These are phyloP conservation scores for Nemania bipapillata DNA, from an alignment of 2,329 filamentous ascomycete genomes.

Conservation along the genomic window DNA sequence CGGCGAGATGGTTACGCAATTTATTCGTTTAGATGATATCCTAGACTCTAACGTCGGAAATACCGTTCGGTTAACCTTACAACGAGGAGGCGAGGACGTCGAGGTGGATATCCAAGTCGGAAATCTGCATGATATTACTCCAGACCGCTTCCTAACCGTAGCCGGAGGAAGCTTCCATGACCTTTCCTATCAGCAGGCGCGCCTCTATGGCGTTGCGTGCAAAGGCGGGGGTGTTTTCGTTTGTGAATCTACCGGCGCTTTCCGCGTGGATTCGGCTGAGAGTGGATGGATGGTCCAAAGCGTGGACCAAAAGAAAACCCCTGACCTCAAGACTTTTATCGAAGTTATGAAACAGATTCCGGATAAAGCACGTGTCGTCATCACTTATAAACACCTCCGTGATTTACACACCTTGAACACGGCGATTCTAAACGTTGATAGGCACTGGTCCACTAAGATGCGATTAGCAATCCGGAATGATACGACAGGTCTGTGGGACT, in stretches of 20 bases:
- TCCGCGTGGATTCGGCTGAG: constrained; percentile 89
- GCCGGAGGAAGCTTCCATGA: constrained; percentile 95
- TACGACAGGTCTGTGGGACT: constrained; percentile 91
- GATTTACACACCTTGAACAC: constrained; percentile 96
- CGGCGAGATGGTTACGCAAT: constrained; percentile 89
- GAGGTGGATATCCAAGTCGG: constrained; percentile 86
- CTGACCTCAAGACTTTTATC: constrained; percentile 87
- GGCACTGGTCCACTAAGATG: constrained; percentile 97
- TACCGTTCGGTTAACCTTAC: constrained; percentile 81
- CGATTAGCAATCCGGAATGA: constrained; percentile 92
- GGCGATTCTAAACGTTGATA: constrained; percentile 88
- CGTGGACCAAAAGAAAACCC: constrained; percentile 90
- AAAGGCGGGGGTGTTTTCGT: constrained; percentile 83
- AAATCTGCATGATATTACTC: constrained; percentile 92
- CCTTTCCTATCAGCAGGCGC: constrained; percentile 96
- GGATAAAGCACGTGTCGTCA: constrained; percentile 82
- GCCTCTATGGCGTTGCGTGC: constrained; percentile 90
- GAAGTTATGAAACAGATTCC: constrained; percentile 90
- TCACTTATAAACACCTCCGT: constrained; percentile 93
- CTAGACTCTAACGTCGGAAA: constrained; percentile 86
- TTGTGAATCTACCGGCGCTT: constrained; percentile 93
- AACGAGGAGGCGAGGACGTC: constrained; percentile 87
- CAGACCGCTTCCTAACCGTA: constrained; percentile 93
- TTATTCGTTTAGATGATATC: constrained; percentile 89
- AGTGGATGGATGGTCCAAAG: constrained; percentile 94